These are phyloP conservation scores for Trichosporon sp. DNA, from an alignment of 1,284 basidiomycete species.

Conservation along the genomic window DNA sequence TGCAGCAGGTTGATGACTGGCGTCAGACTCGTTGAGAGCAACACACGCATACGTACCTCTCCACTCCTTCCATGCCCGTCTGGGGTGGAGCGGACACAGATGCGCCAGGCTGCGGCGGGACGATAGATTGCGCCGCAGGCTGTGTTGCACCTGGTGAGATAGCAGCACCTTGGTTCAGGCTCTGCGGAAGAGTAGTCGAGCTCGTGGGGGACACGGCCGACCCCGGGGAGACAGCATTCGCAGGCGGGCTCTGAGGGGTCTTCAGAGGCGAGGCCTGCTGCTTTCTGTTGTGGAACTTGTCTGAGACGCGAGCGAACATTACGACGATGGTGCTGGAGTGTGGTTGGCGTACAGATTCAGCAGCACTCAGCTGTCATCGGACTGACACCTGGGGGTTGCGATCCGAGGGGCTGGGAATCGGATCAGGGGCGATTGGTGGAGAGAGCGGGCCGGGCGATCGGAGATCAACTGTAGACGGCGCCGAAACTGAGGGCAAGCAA, in stretches of 20 bases:
- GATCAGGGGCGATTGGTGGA: neutral
- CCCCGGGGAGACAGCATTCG: constrained; percentile 16
- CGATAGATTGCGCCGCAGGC: neutral
- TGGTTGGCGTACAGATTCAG: neutral
- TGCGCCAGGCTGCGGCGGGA: neutral
- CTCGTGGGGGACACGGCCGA: constrained; percentile 4
- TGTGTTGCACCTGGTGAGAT: neutral
- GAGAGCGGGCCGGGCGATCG: neutral
- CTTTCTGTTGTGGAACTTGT: constrained; percentile 44
- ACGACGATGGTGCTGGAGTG: neutral
- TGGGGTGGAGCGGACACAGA: neutral
- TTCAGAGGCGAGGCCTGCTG: constrained; percentile 31
- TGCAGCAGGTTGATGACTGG: neutral
- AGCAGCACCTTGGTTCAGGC: neutral
- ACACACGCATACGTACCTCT: neutral
- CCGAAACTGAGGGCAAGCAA: neutral
- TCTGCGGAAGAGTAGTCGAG: neutral
- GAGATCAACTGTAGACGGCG: neutral
- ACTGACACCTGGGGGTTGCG: neutral
- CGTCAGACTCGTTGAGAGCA: neutral
- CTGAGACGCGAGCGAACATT: constrained; percentile 47
- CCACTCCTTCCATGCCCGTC: neutral
- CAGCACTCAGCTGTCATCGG: neutral
- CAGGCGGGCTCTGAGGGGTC: neutral
- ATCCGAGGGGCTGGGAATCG: neutral